phyloP scores from a whole-genome alignment of 169 alveolate genomes.

The Sarcocystis neurona region DNA sequence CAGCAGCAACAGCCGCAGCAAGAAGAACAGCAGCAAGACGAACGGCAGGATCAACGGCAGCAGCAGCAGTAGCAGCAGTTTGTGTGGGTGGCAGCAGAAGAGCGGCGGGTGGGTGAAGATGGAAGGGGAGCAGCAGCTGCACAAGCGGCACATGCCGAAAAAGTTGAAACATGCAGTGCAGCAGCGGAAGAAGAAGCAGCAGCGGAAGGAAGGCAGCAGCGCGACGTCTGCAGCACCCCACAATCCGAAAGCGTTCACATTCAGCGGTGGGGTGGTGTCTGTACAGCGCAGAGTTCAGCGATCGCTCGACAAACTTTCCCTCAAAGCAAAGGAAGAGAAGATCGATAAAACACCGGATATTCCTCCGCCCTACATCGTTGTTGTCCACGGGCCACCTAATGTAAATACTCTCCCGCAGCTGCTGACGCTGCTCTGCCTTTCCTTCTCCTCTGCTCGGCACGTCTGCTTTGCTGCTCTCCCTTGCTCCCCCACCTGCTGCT shows the following conservation, averaged over 20 bases:
- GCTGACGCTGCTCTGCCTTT: not conserved
- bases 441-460: not conserved
- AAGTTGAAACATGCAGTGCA: not conserved
- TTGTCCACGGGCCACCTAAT: conserved; percentile 93
- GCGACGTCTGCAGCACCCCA: conserved; percentile 71
- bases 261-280: conserved; percentile 89
- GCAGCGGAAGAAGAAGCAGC: conserved; percentile 27
- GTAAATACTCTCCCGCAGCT: conserved; percentile 3
- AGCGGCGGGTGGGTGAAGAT: conserved; percentile 6
- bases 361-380: conserved; percentile 89
- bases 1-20: too few relatives aligned
- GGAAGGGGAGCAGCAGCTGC: not conserved
- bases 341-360: conserved; percentile 84
- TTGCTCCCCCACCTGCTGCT: not conserved
- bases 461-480: not conserved
- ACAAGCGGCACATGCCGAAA: conserved; percentile 17
- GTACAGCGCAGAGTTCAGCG: conserved; percentile 90
- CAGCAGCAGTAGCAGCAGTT: too few relatives aligned
- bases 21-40: too few relatives aligned
- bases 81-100: not conserved
- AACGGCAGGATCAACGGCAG: too few relatives aligned
- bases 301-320: conserved; percentile 84
- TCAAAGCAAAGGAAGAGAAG: conserved; percentile 79
- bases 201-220: conserved; percentile 33
- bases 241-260: conserved; percentile 92